Evolutionary conservation across 2,329 filamentous ascomycete genomes (phyloP), one percentile per base, ranked within the genome.

Genomic region (Pezicula radicicola): DNA sequence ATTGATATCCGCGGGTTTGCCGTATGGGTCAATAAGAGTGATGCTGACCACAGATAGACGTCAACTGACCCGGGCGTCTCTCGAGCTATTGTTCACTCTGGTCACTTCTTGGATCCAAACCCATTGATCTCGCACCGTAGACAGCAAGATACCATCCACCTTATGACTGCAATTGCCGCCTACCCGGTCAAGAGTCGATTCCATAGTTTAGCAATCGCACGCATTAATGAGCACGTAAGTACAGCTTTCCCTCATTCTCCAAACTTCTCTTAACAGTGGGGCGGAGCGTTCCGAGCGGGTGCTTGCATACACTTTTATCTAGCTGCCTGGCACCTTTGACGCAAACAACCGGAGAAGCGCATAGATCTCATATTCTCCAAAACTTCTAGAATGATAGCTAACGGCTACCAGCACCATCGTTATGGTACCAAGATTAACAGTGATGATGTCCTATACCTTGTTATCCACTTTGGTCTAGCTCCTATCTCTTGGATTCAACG

Each of bases 221-320:
- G 54, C 12, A 53, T 56, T 42, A 56, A 56, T 41, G 54, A 56
- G 43, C 54, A 56, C 40, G 50, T 49, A 52, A 49, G 50, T 37
- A 28, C 27, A 25, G 25, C 6, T 25, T 25, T 25, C 35, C 21
- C 37, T 35, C 15, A 10, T 37, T 41, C 25, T 25, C 21, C 30
- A 27, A 16, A 39, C 15, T 19, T 27, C 25, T n/a, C 30, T 30
- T 43, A 30, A 39, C 15, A 12, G 21, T 44, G 28, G 30, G 10
- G 30, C 4, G 7, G 30, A 33, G 30, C 30, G 30, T 33, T 13
- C 30, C 30, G 12, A 33, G 7, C 30, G 30, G 30, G 30, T 33
- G 30, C 10, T 33, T 33, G 30, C 30, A 33, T 33, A 33, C 12
- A 33, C 30, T 33, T 9, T 3, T 33, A 13, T 33, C 30, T 6